Conservation (phyloP, 345 rosid genomes). For the Populus pruinosa region DNA sequence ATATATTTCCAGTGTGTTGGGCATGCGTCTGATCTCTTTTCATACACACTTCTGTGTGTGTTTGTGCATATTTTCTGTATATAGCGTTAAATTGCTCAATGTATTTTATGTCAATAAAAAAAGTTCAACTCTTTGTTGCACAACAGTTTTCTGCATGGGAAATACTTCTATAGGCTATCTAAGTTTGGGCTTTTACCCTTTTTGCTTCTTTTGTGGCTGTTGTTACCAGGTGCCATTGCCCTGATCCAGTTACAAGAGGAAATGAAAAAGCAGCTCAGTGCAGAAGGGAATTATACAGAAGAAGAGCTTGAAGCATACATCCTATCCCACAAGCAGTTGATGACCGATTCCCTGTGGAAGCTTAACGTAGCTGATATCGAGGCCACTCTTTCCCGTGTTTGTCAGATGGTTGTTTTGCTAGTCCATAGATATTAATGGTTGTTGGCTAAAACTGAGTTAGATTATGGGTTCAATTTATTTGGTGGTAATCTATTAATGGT, state of each 20-base stretch:
- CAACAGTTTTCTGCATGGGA: neutral
- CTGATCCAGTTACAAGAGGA: conserved; percentile 97
- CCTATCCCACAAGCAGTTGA: conserved; percentile 79
- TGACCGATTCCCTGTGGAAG: conserved; percentile 96
- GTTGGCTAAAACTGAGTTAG: conserved; percentile 9
- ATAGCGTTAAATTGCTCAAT: neutral
- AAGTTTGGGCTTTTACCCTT: neutral
- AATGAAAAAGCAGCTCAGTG: conserved; percentile 82
- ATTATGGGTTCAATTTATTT: conserved; percentile 5
- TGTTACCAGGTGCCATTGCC: conserved; percentile 79
- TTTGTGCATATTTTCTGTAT: neutral
- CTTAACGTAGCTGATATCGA: conserved; percentile 97
- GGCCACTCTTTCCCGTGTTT: conserved; percentile 89
- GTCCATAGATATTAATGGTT: conserved; percentile 17
- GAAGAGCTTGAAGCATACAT: conserved; percentile 90
- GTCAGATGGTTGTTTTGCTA: conserved; percentile 80
- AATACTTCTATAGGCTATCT: neutral
- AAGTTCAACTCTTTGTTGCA: neutral
- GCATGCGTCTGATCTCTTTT: neutral
- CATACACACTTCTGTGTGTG: neutral
- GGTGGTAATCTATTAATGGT: conserved; percentile 21
- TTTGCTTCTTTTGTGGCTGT: conserved; percentile 6
- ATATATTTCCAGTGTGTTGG: neutral
- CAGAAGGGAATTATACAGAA: conserved; percentile 82
- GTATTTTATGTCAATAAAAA: neutral